Evolutionary conservation across 176 grass and related monocot genomes (phyloP).

Genomic region (Raddia distichophylla): DNA sequence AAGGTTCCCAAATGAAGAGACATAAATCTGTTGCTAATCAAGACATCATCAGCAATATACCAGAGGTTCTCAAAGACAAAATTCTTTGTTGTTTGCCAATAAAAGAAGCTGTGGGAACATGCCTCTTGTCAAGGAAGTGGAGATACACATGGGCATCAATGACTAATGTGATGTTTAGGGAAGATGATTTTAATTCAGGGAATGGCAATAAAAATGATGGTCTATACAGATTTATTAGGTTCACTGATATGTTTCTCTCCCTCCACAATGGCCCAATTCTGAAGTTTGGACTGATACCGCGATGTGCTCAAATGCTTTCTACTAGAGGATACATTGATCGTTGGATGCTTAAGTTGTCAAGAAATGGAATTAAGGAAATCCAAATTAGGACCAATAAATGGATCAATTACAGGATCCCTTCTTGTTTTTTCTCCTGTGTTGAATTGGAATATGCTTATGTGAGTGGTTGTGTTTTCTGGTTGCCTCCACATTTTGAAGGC

Average conservation of each 20-base stretch:
- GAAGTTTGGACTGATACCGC: slow-evolving; percentile 37
- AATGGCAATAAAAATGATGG: slow-evolving; percentile 16
- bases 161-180: slow-evolving; percentile 43
- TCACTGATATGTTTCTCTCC: slow-evolving; percentile 28
- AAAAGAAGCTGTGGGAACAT: slow-evolving; percentile 52
- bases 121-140: slow-evolving; percentile 56
- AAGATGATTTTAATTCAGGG: slow-evolving; percentile 40
- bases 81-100: slow-evolving; percentile 52
- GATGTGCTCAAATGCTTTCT: slow-evolving; percentile 17
- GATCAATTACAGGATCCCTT: slow-evolving; percentile 37
- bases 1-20: slow-evolving; percentile 23
- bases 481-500: slow-evolving; percentile 34
- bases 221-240: not conserved
- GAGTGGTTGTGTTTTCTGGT: slow-evolving; percentile 11
- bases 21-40: slow-evolving; percentile 11
- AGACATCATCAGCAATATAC: slow-evolving; percentile 61
- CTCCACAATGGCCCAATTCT: slow-evolving; percentile 52
- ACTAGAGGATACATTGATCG: slow-evolving; percentile 38
- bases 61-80: slow-evolving; percentile 48
- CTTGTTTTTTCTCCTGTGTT: slow-evolving; percentile 42
- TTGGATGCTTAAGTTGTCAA: slow-evolving; percentile 58
- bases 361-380: slow-evolving; percentile 51
- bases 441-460: slow-evolving; percentile 34
- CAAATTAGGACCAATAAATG: not conserved
- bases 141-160: slow-evolving; percentile 53